Evolutionary conservation across 768 basidiomycete genomes (phyloP).

Genomic region (Rhodotorula toruloides): DNA sequence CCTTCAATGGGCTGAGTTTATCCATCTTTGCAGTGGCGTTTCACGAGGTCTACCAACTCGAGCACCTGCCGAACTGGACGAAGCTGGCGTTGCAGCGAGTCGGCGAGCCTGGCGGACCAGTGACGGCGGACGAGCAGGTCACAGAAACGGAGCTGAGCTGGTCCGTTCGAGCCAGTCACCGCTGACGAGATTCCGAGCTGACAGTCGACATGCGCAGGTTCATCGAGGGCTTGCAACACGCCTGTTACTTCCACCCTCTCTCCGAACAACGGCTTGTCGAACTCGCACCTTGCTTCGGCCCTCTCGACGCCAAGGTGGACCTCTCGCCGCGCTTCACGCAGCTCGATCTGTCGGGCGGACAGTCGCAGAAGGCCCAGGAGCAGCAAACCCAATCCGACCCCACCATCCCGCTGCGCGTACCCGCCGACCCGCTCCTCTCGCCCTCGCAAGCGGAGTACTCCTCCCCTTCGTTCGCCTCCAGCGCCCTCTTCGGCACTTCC

Average conservation of each 20-base stretch:
- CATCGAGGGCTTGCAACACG: slow-evolving; percentile 17
- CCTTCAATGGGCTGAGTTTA: background rate
- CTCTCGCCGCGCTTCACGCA: background rate
- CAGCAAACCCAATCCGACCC: too few species aligned
- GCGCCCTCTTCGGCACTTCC: too few species aligned
- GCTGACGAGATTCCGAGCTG: too few species aligned
- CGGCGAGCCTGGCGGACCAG: slow-evolving; percentile 6
- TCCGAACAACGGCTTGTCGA: slow-evolving; percentile 9
- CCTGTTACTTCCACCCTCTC: slow-evolving; percentile 7
- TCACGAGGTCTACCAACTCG: slow-evolving; percentile 13
- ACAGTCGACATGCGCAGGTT: slow-evolving; percentile 11
- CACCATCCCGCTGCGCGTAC: too few species aligned
- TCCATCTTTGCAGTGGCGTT: slow-evolving; percentile 1
- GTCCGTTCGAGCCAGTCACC: background rate
- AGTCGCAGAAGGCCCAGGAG: too few species aligned
- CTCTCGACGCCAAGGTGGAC: background rate
- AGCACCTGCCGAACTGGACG: slow-evolving; percentile 18
- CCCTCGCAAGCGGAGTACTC: too few species aligned
- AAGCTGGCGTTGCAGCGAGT: slow-evolving; percentile 3
- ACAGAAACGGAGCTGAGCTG: slow-evolving; percentile 17
- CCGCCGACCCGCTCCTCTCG: too few species aligned
- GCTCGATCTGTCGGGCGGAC: too few species aligned
- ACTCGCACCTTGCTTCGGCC: background rate
- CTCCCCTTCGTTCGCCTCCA: too few species aligned
- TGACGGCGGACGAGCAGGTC: slow-evolving; percentile 1